Base-by-base conservation (phyloP, 202 grass and related monocot genomes). In the Carex arenaria region DNA sequence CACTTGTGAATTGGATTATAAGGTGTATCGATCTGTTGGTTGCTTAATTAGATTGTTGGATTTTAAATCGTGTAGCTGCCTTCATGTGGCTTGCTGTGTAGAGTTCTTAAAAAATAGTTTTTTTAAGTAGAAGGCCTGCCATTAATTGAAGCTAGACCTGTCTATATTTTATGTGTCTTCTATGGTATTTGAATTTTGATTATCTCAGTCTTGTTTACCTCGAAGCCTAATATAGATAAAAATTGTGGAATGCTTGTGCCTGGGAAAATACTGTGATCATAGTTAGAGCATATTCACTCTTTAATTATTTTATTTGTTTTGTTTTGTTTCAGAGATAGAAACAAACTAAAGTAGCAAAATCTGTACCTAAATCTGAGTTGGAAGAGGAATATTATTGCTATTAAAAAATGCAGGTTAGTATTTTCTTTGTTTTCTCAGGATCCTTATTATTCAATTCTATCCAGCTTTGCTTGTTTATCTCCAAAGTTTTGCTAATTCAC, bases 401-500 rank as follows among this genome's bases (percentile, higher is more conserved):
- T 26, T 76, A 7, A 76, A 76, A 72, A 32, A 76, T 76, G 72
- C 72, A 76, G 72, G 72, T 76, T 76, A 34, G 49, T 56, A 55
- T 7, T 55, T 75, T 75, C 34, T 19, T 42, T 68, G 5, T 18
- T 67, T 68, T 68, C 65, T 42, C 7, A 68, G 1, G 14, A 76
- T 56, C 49, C 7, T 76, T 56, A 56, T 76, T n/a, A 10, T 76
- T 9, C 4, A 2, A 71, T 1, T 56, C 6, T 32, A 17, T 55
- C 5, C 26, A 55, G 47, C 18, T 76, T 17, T 73, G 5, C 40
- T 38, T 68, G 6, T 34, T 55, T 3, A 10, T 62, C n/a, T 23
- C 20, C 20, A 63, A 63, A 23, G 1, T 62, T 0, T 63, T 63
- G 9, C 8, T 28, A 10, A 12, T 10, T 22, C n/a, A 11, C 3